phyloP scores from a whole-genome alignment of 202 grass and related monocot genomes.

The Setaria italica region DNA sequence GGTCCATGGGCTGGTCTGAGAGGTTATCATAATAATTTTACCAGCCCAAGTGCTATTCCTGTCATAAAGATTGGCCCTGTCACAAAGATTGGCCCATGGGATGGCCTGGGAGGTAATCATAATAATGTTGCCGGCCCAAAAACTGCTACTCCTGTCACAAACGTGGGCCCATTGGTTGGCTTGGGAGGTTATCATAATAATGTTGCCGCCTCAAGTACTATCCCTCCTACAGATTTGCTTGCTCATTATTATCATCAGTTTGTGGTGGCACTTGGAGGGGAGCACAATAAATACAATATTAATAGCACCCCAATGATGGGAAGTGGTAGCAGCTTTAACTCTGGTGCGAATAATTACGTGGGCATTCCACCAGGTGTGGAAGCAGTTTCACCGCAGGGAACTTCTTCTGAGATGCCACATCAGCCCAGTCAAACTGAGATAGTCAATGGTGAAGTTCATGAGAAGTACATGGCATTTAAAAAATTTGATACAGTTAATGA shows the following conservation, averaged over 20 bases:
- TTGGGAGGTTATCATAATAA: background rate
- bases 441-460: slow-evolving; percentile 52
- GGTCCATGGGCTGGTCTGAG: slow-evolving; percentile 19
- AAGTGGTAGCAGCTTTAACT: slow-evolving; percentile 54
- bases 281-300: slow-evolving; percentile 45
- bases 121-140: too few species aligned
- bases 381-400: slow-evolving; percentile 48
- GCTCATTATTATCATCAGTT: slow-evolving; percentile 34
- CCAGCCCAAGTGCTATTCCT: slow-evolving; percentile 37
- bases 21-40: slow-evolving; percentile 16
- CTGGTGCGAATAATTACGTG: slow-evolving; percentile 56
- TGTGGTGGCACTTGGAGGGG: slow-evolving; percentile 47
- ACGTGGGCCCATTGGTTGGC: slow-evolving; percentile 24
- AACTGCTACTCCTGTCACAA: background rate
- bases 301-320: slow-evolving; percentile 36
- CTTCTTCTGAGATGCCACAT: slow-evolving; percentile 36
- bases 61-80: slow-evolving; percentile 28
- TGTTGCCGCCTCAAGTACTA: background rate
- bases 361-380: slow-evolving; percentile 51
- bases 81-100: slow-evolving; percentile 24
- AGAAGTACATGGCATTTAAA: slow-evolving; percentile 67
- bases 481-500: slow-evolving; percentile 78
- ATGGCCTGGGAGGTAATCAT: background rate
- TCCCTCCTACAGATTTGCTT: background rate
- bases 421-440: slow-evolving; percentile 49